A percentile compares a stretch with the other conserved stretches of the same genome.
These are phyloP conservation scores for Penicillium brasilianum DNA, from an alignment of 2,329 filamentous ascomycete genomes.

Conservation along the genomic window DNA sequence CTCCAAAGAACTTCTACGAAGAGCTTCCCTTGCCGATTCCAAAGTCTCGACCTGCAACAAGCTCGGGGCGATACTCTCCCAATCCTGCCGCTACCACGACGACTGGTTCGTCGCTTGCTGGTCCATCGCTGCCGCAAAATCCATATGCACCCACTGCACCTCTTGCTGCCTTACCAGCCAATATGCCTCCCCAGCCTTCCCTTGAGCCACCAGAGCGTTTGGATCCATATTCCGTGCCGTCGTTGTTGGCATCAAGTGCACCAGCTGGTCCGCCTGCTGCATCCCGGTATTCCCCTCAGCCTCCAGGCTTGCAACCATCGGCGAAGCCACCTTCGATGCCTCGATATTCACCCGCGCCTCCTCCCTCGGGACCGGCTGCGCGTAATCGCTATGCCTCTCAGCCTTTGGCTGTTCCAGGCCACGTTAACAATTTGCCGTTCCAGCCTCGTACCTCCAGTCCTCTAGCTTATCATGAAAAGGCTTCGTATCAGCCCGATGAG, in stretches of 20 bases:
- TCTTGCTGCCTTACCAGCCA: constrained; percentile 30
- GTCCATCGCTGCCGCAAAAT: constrained; percentile 24
- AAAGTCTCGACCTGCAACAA: constrained; percentile 62
- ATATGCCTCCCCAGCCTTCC: constrained; percentile 27
- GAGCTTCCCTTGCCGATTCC: constrained; percentile 68
- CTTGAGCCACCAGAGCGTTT: constrained; percentile 40
- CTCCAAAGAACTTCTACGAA: constrained; percentile 70
- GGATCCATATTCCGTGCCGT: constrained; percentile 37
- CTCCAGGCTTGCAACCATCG: constrained; percentile 38
- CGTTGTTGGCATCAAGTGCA: constrained; percentile 34
- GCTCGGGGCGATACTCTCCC: constrained; percentile 48
- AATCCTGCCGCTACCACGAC: constrained; percentile 35
- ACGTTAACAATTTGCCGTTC: constrained; percentile 54
- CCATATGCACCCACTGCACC: constrained; percentile 28
- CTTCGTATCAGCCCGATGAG: constrained; percentile 38
- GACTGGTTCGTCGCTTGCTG: constrained; percentile 19
- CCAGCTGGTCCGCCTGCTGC: constrained; percentile 37
- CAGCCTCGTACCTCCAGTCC: constrained; percentile 70
- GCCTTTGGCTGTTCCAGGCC: constrained; percentile 36
- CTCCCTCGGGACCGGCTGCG: constrained; percentile 33
- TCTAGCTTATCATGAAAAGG: constrained; percentile 58
- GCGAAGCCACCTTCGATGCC: constrained; percentile 44
- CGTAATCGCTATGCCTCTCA: constrained; percentile 49
- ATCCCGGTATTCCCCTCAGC: constrained; percentile 51
- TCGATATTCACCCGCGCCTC: constrained; percentile 55